Conservation (phyloP, 2,329 filamentous ascomycete genomes). For the Cladosporium sp. region DNA sequence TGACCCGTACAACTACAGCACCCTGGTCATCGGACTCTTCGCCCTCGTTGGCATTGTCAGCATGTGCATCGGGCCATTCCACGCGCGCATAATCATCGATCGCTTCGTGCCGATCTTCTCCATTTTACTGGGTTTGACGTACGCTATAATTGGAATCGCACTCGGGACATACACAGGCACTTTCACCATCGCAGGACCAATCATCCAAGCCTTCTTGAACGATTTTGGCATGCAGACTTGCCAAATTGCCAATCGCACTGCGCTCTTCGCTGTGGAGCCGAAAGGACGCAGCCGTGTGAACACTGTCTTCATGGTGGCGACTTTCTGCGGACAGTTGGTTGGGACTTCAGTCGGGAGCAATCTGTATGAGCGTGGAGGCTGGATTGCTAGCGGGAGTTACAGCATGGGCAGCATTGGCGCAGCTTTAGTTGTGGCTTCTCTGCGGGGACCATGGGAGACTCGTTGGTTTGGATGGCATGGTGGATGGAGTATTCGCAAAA, state of each 20-base stretch:
- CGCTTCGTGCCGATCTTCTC: conserved; percentile 67
- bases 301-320: conserved; percentile 76
- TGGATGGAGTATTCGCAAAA: conserved; percentile 54
- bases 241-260: conserved; percentile 70
- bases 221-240: conserved; percentile 73
- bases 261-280: conserved; percentile 71
- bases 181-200: conserved; percentile 67
- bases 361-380: conserved; percentile 57
- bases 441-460: conserved; percentile 57
- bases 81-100: conserved; percentile 70
- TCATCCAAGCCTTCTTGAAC: conserved; percentile 69
- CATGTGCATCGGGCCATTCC: conserved; percentile 68
- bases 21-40: conserved; percentile 73
- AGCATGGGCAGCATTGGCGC: conserved; percentile 56
- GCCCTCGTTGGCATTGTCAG: conserved; percentile 72
- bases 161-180: conserved; percentile 70
- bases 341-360: conserved; percentile 58
- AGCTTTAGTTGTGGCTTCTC: conserved; percentile 45
- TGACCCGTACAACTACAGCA: conserved; percentile 66
- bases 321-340: conserved; percentile 73
- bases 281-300: conserved; percentile 74
- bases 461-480: conserved; percentile 63
- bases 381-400: conserved; percentile 57
- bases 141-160: conserved; percentile 62
- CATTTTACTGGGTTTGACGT: conserved; percentile 61